Percentiles rank a stretch among this genome's conserved stretches.
Conservation (phyloP, 805 yeast genomes). For the Priceomyces haplophilus region DNA sequence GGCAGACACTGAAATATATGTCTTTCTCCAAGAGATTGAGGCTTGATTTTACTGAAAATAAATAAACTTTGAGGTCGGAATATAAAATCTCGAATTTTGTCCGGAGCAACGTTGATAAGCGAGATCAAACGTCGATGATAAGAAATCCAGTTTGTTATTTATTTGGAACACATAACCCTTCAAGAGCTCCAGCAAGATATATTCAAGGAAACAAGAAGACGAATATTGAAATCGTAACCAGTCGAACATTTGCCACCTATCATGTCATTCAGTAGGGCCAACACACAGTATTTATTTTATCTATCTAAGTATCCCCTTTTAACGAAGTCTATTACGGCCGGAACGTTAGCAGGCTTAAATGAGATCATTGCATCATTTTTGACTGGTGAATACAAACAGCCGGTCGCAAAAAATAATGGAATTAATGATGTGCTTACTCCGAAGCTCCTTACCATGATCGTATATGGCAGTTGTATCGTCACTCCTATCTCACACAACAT, state of each 20-base stretch:
- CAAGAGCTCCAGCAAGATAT: too few species aligned
- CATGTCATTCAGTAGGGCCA: slow-evolving; percentile 12
- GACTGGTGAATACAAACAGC: slow-evolving; percentile 42
- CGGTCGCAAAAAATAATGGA: slow-evolving; percentile 13
- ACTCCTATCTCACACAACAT: slow-evolving; percentile 60
- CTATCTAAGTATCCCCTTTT: slow-evolving; percentile 50
- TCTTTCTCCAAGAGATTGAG: too few species aligned
- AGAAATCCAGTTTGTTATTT: too few species aligned
- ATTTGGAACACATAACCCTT: too few species aligned
- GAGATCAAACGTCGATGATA: too few species aligned
- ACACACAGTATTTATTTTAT: slow-evolving; percentile 33
- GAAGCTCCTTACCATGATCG: slow-evolving; percentile 51
- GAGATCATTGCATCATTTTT: slow-evolving; percentile 54
- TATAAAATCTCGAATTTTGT: too few species aligned
- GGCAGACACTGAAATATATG: too few species aligned
- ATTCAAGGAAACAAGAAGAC: too few species aligned
- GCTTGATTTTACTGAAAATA: too few species aligned
- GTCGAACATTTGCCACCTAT: background rate
- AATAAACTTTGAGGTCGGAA: too few species aligned
- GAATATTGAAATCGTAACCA: too few species aligned
- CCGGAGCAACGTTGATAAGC: too few species aligned
- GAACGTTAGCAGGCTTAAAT: slow-evolving; percentile 51
- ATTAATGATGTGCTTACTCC: slow-evolving; percentile 41
- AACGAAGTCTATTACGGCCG: slow-evolving; percentile 59
- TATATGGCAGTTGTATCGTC: slow-evolving; percentile 52